These are phyloP conservation scores for Leishmania braziliensis DNA, from an alignment of 208 protist genomes.

Conservation along the genomic window DNA sequence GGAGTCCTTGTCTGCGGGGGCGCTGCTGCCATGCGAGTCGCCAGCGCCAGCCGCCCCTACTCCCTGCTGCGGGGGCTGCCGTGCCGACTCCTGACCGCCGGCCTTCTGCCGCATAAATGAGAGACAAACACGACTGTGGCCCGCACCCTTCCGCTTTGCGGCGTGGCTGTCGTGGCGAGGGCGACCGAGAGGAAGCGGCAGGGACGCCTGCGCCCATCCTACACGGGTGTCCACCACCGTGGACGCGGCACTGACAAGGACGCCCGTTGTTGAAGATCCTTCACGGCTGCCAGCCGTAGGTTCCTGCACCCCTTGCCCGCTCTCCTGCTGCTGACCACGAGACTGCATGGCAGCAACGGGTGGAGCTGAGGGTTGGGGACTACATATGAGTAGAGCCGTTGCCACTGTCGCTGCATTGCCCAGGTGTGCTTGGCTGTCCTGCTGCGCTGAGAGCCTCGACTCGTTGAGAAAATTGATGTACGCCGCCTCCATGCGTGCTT, in stretches of 20 bases:
- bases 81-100: neutral
- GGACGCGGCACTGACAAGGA: neutral
- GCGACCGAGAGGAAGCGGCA: neutral
- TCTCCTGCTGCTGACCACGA: slow-evolving; percentile 2
- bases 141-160: slow-evolving; percentile 3
- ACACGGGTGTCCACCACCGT: neutral
- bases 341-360: slow-evolving; percentile 2
- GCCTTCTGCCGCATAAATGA: slow-evolving; percentile 23
- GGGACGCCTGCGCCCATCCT: neutral
- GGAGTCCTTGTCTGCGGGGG: neutral
- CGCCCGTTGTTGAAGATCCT: neutral
- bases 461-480: slow-evolving; percentile 55
- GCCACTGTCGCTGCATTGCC: slow-evolving; percentile 2
- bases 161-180: neutral
- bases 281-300: neutral
- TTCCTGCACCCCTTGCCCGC: neutral
- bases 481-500: slow-evolving; percentile 40
- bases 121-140: slow-evolving; percentile 9
- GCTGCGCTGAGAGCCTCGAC: slow-evolving; percentile 43
- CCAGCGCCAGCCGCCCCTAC: neutral
- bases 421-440: slow-evolving; percentile 30
- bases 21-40: neutral
- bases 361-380: neutral
- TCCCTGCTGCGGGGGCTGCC: neutral
- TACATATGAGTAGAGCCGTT: neutral